phyloP scores from a whole-genome alignment of 1,284 basidiomycete genomes.

The Puccinia sorghi region DNA sequence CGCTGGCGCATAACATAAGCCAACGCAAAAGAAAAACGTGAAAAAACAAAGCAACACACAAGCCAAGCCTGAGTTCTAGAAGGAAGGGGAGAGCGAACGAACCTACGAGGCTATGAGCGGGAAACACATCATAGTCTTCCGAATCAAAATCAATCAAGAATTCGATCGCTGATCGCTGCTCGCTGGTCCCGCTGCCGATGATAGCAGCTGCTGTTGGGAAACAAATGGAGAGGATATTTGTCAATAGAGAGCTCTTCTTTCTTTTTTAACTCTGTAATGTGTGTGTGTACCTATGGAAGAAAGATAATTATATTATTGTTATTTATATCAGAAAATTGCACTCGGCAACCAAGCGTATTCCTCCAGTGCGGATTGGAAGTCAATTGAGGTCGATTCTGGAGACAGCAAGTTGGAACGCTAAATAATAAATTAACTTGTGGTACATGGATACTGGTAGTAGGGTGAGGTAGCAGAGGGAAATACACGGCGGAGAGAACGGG shows the following conservation, averaged over 20 bases:
- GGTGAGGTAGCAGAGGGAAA: background rate
- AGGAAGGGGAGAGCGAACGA: background rate
- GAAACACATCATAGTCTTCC: background rate
- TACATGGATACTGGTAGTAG: background rate
- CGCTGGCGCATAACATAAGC: background rate
- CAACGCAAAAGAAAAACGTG: constrained; percentile 9
- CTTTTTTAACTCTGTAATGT: no score
- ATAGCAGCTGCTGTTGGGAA: background rate
- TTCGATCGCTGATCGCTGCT: constrained; percentile 3
- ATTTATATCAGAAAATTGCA: background rate
- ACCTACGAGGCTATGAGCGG: background rate
- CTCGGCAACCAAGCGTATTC: no score
- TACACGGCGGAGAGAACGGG: background rate
- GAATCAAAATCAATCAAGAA: background rate
- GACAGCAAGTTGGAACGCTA: background rate
- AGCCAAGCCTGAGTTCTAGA: background rate
- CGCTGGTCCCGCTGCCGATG: background rate
- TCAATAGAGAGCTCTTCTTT: background rate
- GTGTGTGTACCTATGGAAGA: background rate
- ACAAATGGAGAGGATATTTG: background rate
- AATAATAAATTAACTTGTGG: background rate
- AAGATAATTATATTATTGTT: background rate
- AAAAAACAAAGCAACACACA: background rate
- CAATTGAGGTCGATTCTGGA: no score
- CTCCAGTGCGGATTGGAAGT: no score